Conservation (phyloP, 371 early-diverging fungal species). For the Entomophthora muscae region DNA sequence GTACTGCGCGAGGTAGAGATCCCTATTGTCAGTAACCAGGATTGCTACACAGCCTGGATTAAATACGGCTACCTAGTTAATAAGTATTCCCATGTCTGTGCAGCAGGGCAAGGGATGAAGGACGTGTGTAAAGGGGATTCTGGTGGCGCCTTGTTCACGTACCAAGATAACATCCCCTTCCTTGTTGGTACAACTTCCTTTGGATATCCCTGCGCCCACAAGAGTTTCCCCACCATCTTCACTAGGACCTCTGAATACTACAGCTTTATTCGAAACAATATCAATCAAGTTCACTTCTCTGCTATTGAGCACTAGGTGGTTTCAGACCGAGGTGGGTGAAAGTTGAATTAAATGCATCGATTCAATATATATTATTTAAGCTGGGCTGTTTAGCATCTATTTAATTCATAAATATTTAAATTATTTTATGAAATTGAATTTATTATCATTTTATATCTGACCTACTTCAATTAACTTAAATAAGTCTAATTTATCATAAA, state of each 20-base stretch:
- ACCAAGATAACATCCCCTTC: not conserved
- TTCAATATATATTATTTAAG: too few species aligned
- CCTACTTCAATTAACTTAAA: too few species aligned
- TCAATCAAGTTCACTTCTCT: too few species aligned
- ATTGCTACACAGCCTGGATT: not conserved
- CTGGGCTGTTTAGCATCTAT: too few species aligned
- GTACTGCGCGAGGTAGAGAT: not conserved
- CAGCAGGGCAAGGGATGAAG: not conserved
- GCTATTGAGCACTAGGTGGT: too few species aligned
- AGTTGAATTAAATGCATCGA: too few species aligned
- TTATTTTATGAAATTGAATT: too few species aligned
- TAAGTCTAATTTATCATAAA: too few species aligned
- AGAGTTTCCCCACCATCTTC: not conserved
- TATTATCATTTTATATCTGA: too few species aligned
- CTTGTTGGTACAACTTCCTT: conserved; percentile 6
- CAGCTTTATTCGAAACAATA: too few species aligned
- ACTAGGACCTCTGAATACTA: not conserved
- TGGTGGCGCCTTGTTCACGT: conserved; percentile 3
- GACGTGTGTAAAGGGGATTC: conserved; percentile 6
- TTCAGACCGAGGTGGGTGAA: too few species aligned
- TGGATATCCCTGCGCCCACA: conserved; percentile 2
- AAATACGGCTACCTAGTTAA: not conserved
- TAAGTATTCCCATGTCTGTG: not conserved
- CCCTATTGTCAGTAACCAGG: not conserved
- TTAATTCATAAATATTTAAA: too few species aligned